phyloP scores from a whole-genome alignment of 257 asterid genomes.

The Lavandula angustifolia region DNA sequence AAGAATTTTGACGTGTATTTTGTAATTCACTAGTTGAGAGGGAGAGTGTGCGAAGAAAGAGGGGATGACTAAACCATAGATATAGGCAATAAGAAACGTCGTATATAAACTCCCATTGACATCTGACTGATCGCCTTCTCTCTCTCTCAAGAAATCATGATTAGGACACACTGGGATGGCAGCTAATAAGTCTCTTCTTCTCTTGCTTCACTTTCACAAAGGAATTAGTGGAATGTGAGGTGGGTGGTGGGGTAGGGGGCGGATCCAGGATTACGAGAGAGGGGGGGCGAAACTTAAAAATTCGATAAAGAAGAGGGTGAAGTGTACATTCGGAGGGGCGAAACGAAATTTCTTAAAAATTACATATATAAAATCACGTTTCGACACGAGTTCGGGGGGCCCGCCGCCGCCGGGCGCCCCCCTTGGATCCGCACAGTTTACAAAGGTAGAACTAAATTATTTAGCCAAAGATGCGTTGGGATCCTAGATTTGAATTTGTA shows the following conservation, averaged over 20 bases:
- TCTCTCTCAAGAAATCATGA: constrained; percentile 41
- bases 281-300: too few species aligned
- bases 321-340: too few species aligned
- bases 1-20: not conserved
- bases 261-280: too few species aligned
- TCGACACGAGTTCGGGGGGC: too few species aligned
- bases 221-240: constrained; percentile 35
- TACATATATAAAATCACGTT: too few species aligned
- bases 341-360: too few species aligned
- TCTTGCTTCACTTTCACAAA: constrained; percentile 40
- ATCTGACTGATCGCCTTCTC: constrained; percentile 33
- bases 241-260: constrained; percentile 4
- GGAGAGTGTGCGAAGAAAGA: constrained; percentile 1
- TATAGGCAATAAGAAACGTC: constrained; percentile 29
- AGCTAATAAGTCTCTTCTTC: constrained; percentile 34
- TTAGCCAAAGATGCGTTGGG: constrained; percentile 20
- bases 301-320: too few species aligned
- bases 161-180: constrained; percentile 46
- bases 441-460: constrained; percentile 23
- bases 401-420: too few species aligned
- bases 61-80: constrained; percentile 22
- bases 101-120: constrained; percentile 42
- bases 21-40: not conserved
- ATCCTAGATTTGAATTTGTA: constrained; percentile 31
- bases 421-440: constrained; percentile 27